Conservation (phyloP, 768 basidiomycete genomes). For the Trametes meyenii region DNA sequence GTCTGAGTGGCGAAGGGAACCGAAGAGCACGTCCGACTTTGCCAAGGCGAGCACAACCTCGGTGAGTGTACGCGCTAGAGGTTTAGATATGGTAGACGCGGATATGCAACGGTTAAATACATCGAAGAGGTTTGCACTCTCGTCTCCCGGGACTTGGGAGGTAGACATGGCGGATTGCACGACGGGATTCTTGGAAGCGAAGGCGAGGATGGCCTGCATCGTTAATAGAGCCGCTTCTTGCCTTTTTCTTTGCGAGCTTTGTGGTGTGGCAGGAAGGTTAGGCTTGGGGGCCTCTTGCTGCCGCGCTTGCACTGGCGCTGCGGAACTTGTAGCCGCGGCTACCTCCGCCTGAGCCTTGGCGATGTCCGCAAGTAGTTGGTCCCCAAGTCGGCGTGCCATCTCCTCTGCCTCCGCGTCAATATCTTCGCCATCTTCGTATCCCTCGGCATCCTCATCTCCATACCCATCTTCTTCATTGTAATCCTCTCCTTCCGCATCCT, state of each 20-base stretch:
- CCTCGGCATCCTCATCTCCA: slow-evolving; percentile 47
- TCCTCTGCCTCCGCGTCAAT: slow-evolving; percentile 73
- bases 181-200: slow-evolving; percentile 57
- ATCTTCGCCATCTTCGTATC: slow-evolving; percentile 59
- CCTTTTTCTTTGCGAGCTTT: slow-evolving; percentile 37
- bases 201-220: slow-evolving; percentile 62
- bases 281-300: background rate
- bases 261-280: slow-evolving; percentile 19
- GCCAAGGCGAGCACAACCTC: slow-evolving; percentile 67
- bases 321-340: slow-evolving; percentile 24
- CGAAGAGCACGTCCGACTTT: slow-evolving; percentile 66
- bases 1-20: slow-evolving; percentile 63
- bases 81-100: slow-evolving; percentile 52
- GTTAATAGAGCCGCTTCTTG: slow-evolving; percentile 65
- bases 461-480: slow-evolving; percentile 30
- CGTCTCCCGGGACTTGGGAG: slow-evolving; percentile 48
- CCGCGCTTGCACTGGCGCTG: slow-evolving; percentile 8
- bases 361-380: slow-evolving; percentile 79
- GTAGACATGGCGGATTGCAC: slow-evolving; percentile 58
- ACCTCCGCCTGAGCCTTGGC: slow-evolving; percentile 59
- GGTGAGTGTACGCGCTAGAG: slow-evolving; percentile 58
- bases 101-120: slow-evolving; percentile 53
- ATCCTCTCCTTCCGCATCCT: background rate
- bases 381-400: slow-evolving; percentile 72
- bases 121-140: slow-evolving; percentile 56